phyloP scores from a whole-genome alignment of 352 stramenopile species.

The Phytophthora vignae region DNA sequence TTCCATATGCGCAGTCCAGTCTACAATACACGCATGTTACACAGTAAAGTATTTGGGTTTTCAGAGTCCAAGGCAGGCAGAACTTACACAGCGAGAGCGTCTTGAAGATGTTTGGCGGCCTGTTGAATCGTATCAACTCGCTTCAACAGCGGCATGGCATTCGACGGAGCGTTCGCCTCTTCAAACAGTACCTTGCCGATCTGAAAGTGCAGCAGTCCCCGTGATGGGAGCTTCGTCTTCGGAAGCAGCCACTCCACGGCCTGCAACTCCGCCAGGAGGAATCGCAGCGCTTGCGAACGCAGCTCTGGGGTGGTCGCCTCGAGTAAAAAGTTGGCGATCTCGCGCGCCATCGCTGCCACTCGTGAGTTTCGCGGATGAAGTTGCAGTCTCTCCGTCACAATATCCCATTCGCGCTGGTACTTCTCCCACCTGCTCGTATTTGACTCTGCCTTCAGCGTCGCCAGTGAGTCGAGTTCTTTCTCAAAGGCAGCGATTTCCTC shows the following conservation, averaged over 20 bases:
- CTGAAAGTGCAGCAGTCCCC: slow-evolving; percentile 55
- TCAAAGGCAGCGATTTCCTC: slow-evolving; percentile 20
- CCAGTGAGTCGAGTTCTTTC: slow-evolving; percentile 23
- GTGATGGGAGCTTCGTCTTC: slow-evolving; percentile 43
- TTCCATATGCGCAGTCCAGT: slow-evolving; percentile 40
- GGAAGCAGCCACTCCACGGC: slow-evolving; percentile 57
- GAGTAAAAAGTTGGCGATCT: slow-evolving; percentile 55
- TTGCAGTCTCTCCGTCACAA: slow-evolving; percentile 23
- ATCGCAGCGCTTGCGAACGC: slow-evolving; percentile 22
- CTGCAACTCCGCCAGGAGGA: slow-evolving; percentile 38
- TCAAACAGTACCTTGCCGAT: slow-evolving; percentile 50
- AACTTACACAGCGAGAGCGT: slow-evolving; percentile 50
- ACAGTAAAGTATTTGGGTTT: background rate
- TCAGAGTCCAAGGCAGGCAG: background rate
- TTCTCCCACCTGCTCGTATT: slow-evolving; percentile 36
- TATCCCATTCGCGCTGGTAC: slow-evolving; percentile 38
- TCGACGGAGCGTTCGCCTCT: slow-evolving; percentile 2
- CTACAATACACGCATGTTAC: slow-evolving; percentile 14
- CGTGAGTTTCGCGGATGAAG: slow-evolving; percentile 46
- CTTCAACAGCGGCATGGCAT: slow-evolving; percentile 2
- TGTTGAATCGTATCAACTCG: slow-evolving; percentile 20
- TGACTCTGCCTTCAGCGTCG: background rate
- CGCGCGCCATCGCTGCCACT: slow-evolving; percentile 38
- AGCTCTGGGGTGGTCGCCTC: slow-evolving; percentile 15
- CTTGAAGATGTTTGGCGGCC: slow-evolving; percentile 41